Conservation (phyloP, 179 eudicot genomes). For the Corrigiola litoralis region DNA sequence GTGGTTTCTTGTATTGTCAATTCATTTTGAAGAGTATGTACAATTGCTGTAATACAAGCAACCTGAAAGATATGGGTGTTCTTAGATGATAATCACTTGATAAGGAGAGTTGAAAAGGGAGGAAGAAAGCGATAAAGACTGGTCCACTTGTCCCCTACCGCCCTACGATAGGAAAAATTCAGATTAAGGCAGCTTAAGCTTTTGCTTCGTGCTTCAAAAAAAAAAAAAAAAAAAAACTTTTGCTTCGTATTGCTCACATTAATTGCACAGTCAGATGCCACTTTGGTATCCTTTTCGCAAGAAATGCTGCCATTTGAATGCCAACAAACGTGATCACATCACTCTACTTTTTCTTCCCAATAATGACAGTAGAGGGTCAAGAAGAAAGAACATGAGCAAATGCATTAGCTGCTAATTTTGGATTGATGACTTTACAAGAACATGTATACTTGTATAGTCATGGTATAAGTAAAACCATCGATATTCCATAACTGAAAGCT, state of each 20-base stretch:
- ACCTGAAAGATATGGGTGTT: background rate
- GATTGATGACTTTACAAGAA: background rate
- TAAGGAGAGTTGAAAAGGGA: slow-evolving; percentile 6
- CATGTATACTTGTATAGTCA: background rate
- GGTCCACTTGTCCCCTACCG: slow-evolving; percentile 13
- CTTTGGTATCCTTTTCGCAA: background rate
- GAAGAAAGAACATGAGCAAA: background rate
- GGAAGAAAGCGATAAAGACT: background rate
- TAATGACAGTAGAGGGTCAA: background rate
- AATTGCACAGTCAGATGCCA: slow-evolving; percentile 27
- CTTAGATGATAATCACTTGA: too few relatives aligned
- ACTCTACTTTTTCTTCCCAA: slow-evolving; percentile 10
- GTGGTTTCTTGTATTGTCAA: too few relatives aligned
- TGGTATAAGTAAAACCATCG: too few relatives aligned
- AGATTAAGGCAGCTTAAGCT: background rate
- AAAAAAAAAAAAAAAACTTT: too few relatives aligned
- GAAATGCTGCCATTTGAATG: background rate
- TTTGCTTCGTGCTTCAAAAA: background rate
- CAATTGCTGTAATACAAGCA: background rate
- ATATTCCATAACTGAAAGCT: too few relatives aligned
- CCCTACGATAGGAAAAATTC: background rate
- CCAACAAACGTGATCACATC: slow-evolving; percentile 5
- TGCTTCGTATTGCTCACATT: too few relatives aligned
- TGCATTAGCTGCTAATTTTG: background rate
- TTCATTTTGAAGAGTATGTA: too few relatives aligned